phyloP scores from a whole-genome alignment of 768 basidiomycete species.

The Leccinellum rugosiceps region DNA sequence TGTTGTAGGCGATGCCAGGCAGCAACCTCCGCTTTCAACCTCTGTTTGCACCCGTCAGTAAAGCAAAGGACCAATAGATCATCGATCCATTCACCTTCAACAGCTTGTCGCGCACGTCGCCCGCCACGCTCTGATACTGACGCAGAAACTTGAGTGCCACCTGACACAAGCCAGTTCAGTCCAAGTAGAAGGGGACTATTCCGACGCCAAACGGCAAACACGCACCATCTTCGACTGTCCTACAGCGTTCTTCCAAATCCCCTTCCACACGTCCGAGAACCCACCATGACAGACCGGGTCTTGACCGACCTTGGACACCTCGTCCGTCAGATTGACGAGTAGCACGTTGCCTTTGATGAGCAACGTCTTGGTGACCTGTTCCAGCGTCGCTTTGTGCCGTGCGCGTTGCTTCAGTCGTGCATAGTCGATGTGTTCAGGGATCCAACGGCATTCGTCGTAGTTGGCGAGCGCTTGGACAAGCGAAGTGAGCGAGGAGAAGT shows the following conservation, averaged over 20 bases:
- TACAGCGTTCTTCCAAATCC: slow-evolving; percentile 48
- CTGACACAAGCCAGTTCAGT: slow-evolving; percentile 25
- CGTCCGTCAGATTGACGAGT: slow-evolving; percentile 55
- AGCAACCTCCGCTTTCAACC: slow-evolving; percentile 52
- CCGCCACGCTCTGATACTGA: slow-evolving; percentile 43
- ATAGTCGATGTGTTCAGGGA: slow-evolving; percentile 50
- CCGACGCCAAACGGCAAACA: background rate
- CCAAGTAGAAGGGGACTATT: background rate
- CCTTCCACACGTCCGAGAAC: slow-evolving; percentile 64
- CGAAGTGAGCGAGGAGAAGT: slow-evolving; percentile 53
- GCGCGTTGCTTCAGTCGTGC: slow-evolving; percentile 54
- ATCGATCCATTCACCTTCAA: slow-evolving; percentile 37
- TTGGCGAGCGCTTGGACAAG: slow-evolving; percentile 51
- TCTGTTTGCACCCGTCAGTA: slow-evolving; percentile 31
- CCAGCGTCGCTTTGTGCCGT: slow-evolving; percentile 52
- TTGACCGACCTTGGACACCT: slow-evolving; percentile 45
- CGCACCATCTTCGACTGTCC: slow-evolving; percentile 30
- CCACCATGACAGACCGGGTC: slow-evolving; percentile 51
- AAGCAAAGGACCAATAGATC: background rate
- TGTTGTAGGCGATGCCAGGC: slow-evolving; percentile 60
- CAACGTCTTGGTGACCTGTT: slow-evolving; percentile 53
- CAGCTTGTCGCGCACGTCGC: slow-evolving; percentile 50
- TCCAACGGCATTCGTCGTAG: slow-evolving; percentile 58
- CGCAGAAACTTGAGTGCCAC: slow-evolving; percentile 60
- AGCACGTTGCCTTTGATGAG: slow-evolving; percentile 48